phyloP scores from a whole-genome alignment of 176 grass and related monocot species.

The Aegilops sharonensis region DNA sequence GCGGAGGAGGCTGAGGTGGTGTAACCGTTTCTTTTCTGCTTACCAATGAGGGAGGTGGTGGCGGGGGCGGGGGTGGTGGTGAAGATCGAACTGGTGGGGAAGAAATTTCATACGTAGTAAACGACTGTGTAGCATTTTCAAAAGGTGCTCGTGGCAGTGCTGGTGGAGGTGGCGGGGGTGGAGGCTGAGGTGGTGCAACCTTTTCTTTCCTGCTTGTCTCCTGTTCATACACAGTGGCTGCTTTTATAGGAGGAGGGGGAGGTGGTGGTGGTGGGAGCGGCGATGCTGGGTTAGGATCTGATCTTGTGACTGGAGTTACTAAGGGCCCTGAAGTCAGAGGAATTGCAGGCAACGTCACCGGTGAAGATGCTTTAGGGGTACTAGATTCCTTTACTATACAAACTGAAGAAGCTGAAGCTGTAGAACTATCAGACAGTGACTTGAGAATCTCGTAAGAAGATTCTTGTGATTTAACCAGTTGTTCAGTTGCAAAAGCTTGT shows the following conservation, averaged over 20 bases:
- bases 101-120: slow-evolving; percentile 19
- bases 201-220: slow-evolving; percentile 11
- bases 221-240: slow-evolving; percentile 5
- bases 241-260: slow-evolving; percentile 22
- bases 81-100: slow-evolving; percentile 9
- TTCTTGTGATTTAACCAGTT: slow-evolving; percentile 30
- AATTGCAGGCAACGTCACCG: slow-evolving; percentile 10
- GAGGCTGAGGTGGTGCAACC: slow-evolving; percentile 30
- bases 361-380: slow-evolving; percentile 10
- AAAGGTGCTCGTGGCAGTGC: slow-evolving; percentile 6
- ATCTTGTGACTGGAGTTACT: background rate
- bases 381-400: slow-evolving; percentile 30
- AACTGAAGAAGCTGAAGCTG: slow-evolving; percentile 20
- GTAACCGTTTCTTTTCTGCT: slow-evolving; percentile 1
- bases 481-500: background rate
- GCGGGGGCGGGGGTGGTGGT: slow-evolving; percentile 11
- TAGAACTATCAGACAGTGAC: slow-evolving; percentile 27
- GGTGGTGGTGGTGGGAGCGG: slow-evolving; percentile 20
- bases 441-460: background rate
- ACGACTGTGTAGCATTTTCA: slow-evolving; percentile 23
- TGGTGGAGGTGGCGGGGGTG: slow-evolving; percentile 6
- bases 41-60: slow-evolving; percentile 1
- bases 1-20: slow-evolving; percentile 26
- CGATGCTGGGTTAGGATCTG: slow-evolving; percentile 20
- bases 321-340: slow-evolving; percentile 1